Evolutionary conservation across 108 stramenopile species (phyloP), one percentile per base, ranked within the genome.

Genomic region (Discostella pseudostelligera): DNA sequence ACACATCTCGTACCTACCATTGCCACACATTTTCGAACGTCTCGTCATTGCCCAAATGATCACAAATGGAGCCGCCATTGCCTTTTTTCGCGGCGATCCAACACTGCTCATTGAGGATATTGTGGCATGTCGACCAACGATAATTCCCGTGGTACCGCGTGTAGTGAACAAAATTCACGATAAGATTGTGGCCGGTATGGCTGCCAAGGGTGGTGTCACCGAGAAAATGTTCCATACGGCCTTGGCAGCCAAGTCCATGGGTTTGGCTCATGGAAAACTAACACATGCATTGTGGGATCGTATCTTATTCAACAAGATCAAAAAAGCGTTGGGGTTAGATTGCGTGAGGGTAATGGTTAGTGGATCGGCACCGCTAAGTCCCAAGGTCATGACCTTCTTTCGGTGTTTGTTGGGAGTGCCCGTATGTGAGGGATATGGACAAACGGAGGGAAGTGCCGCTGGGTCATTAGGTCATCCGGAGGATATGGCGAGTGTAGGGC

Each of bases 351-450:
- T 89, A 49, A 84, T 97, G 76, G 82, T 96, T 1, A 91, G 83
- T 42, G 98, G 98, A 26, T 94, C 95, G 0, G 98, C 98, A 1
- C 96, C 97, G 6, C 70, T 99, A 43, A 85, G 93, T 35, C 70
- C 81, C 36, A 78, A 76, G 21, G 94, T 97, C 36, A 93, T 97
- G 85, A 87, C 72, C 12, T 97, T 97, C 74, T 96, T 96, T 73
- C 88, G 98, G 19, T 82, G 82, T 65, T 54, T 95, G 67, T 65
- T 97, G 29, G 97, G 93, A 44, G 71, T 88, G 12, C 92, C 93
- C n/a, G 92, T 98, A 4, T 79, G 94, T n/a, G 93, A 95, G 69
- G 97, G 96, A 37, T 99, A 97, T 69, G 98, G 98, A 13, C 96
- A 96, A 77, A 99, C 98, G 0, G 98, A 99, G 70, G 90, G 91